These are phyloP conservation scores for Metschnikowia sp. DNA, from an alignment of 805 yeast genomes.

Conservation along the genomic window DNA sequence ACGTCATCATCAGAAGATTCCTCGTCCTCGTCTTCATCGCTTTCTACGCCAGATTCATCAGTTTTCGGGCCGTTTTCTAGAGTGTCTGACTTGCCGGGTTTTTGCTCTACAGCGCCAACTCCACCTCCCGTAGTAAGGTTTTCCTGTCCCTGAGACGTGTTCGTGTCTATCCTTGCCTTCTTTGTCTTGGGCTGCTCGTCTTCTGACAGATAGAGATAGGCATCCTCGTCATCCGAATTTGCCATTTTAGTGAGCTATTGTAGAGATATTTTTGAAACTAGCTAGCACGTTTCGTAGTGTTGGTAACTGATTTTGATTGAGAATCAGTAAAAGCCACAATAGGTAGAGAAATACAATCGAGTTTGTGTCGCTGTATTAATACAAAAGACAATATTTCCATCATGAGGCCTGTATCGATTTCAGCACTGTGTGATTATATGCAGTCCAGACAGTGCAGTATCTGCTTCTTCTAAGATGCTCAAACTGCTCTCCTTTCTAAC, in stretches of 20 bases:
- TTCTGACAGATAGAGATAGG: constrained; percentile 60
- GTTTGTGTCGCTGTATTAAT: too few relatives aligned
- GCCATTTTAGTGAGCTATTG: constrained; percentile 4
- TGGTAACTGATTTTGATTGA: too few relatives aligned
- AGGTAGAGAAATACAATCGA: too few relatives aligned
- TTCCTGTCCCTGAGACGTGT: neutral
- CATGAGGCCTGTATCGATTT: too few relatives aligned
- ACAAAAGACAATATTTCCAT: too few relatives aligned
- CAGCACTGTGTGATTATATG: too few relatives aligned
- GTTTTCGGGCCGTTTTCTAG: neutral
- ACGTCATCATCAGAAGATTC: constrained; percentile 62
- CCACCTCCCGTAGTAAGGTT: neutral
- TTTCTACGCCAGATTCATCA: neutral
- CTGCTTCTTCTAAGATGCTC: too few relatives aligned
- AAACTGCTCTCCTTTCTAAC: neutral
- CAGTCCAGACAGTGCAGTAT: too few relatives aligned
- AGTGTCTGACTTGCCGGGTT: too few relatives aligned
- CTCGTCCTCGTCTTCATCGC: constrained; percentile 39
- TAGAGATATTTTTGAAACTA: too few relatives aligned
- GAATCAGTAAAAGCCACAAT: too few relatives aligned
- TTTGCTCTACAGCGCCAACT: neutral
- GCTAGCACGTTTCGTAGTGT: too few relatives aligned
- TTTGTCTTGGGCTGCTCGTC: constrained; percentile 18
- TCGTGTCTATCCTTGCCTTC: constrained; percentile 7
- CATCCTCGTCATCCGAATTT: constrained; percentile 59